Evolutionary conservation across 1,284 basidiomycete genomes (phyloP), one percentile per base, ranked within the genome.

Genomic region (Sporisorium exsertum): DNA sequence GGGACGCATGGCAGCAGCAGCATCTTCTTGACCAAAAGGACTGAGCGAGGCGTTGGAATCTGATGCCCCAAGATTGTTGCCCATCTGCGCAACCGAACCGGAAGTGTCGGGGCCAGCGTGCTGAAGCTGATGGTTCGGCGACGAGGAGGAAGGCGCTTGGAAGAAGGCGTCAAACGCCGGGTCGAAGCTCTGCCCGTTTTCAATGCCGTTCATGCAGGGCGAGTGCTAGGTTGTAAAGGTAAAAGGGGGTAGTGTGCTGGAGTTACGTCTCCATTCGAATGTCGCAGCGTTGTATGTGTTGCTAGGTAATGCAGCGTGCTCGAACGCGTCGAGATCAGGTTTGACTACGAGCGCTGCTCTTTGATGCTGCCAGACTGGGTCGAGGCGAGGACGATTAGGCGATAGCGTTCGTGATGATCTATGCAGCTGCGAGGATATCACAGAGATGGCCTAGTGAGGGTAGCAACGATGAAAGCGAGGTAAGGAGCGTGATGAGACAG

Each of bases 131-230:
- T 57, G 64, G 22, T 60, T 29, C 2, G 64, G 64, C n/a, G 68
- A 67, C 1, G 67, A 66, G 12, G 67, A 57, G 5, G 58, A 37
- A 13, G 73, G 62, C 24, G 72, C 64, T 24, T 75, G 72, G 29
- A 76, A 72, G 69, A 64, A 76, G 45, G 68, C 58, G 47, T 71
- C 73, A 55, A 71, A 76, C 7, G 73, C 64, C 20, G 73, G 60
- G 47, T 76, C 73, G 43, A 76, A 76, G 3, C 43, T 52, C 54
- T 76, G 73, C 50, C 64, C 73, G 50, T 67, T 63, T 47, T 76
- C 73, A 32, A 72, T 67, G 46, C 73, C 73, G 64, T 76, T 76
- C 73, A 76, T 76, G 52, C 13, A 57, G 58, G 35, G 33, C 45
- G 37, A 56, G 26, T 35, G 53, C 16, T 7, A 7, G 6, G 4